Percentiles rank a stretch among this genome's conserved stretches.
phyloP scores from a whole-genome alignment of 208 protist genomes.

The Leishmania lainsoni region DNA sequence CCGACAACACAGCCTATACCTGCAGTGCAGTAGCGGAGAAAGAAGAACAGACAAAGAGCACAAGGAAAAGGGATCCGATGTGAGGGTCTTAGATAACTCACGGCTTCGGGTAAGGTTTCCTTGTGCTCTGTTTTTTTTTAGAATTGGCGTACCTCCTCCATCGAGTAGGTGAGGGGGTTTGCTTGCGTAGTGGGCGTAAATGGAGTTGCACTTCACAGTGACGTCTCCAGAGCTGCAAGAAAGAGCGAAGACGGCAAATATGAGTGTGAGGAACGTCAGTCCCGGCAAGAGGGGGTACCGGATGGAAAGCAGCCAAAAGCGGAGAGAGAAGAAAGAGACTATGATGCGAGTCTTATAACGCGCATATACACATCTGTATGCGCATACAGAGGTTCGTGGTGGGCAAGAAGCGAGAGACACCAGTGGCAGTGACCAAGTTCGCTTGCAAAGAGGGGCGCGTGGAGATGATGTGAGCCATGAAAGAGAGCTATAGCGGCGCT shows the following conservation, averaged over 20 bases:
- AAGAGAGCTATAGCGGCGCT: neutral
- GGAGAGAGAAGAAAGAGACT: neutral
- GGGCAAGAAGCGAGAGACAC: neutral
- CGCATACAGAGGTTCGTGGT: neutral
- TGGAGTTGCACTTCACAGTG: neutral
- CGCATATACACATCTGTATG: neutral
- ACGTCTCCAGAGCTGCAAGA: neutral
- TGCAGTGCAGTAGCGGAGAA: neutral
- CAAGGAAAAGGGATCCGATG: too few relatives aligned
- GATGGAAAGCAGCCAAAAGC: neutral
- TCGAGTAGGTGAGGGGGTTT: neutral
- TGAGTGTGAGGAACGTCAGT: neutral
- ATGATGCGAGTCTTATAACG: neutral
- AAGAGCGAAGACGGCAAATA: neutral
- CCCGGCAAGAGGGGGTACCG: neutral
- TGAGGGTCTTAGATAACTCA: too few relatives aligned
- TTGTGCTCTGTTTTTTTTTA: too few relatives aligned
- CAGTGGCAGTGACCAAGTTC: neutral
- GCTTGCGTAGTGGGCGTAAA: neutral
- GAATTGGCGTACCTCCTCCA: neutral
- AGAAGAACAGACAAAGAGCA: neutral
- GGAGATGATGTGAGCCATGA: too few relatives aligned
- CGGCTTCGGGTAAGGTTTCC: neutral
- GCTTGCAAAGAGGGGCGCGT: neutral
- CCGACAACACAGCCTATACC: neutral